Evolutionary conservation across 495 filamentous ascomycete genomes (phyloP).

Genomic region (Eremomyces bilateralis): DNA sequence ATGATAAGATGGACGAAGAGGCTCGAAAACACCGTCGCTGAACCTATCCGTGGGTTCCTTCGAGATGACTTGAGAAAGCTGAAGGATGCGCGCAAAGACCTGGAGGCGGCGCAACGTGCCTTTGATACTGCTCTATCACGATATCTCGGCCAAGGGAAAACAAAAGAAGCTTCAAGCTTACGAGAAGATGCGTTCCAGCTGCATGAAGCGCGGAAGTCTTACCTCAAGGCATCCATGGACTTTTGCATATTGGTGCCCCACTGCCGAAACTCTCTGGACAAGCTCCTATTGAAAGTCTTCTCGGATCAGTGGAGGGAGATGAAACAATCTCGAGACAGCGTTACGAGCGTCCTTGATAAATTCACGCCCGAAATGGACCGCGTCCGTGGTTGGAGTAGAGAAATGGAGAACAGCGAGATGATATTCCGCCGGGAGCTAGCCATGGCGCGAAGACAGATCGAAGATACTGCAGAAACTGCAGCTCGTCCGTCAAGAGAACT

Average conservation of each 20-base stretch:
- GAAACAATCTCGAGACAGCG: constrained; percentile 38
- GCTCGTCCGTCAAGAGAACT: constrained; percentile 70
- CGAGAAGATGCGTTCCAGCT: constrained; percentile 92
- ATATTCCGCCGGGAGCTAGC: constrained; percentile 61
- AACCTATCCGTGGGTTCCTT: constrained; percentile 62
- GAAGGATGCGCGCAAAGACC: constrained; percentile 48
- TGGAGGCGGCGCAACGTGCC: constrained; percentile 63
- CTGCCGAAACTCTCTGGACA: constrained; percentile 57
- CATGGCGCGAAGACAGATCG: constrained; percentile 58
- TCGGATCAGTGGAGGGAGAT: constrained; percentile 76
- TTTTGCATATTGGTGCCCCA: constrained; percentile 75
- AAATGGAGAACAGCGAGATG: constrained; percentile 70
- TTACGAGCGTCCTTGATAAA: constrained; percentile 32
- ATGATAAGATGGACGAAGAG: constrained; percentile 47
- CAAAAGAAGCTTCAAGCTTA: constrained; percentile 75
- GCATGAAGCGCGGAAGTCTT: constrained; percentile 79
- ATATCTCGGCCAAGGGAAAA: constrained; percentile 67
- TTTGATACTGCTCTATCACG: constrained; percentile 62
- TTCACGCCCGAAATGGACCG: constrained; percentile 66
- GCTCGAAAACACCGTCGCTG: constrained; percentile 51
- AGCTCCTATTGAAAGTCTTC: constrained; percentile 62
- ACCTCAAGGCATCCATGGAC: constrained; percentile 81
- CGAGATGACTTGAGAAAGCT: constrained; percentile 46
- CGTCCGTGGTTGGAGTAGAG: constrained; percentile 73
- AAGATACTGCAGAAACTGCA: constrained; percentile 47